Percentiles rank a stretch among this genome's conserved stretches.
Conservation (phyloP, 1,284 basidiomycete genomes). For the Sporisorium iseilematis-ciliati region DNA sequence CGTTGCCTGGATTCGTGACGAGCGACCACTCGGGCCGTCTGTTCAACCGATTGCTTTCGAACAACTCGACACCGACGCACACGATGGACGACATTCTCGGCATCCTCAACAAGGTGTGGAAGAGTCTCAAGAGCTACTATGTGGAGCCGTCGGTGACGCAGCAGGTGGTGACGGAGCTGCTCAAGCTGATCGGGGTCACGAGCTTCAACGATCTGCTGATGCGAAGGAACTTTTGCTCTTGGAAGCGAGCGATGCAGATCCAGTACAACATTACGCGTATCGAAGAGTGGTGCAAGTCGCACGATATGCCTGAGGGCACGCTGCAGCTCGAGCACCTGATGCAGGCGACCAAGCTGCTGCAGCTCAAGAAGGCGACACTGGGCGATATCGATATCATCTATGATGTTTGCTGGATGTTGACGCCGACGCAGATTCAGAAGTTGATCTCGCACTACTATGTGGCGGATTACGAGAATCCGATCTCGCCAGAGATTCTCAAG, state of each 20-base stretch:
- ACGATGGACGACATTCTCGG: constrained; percentile 99
- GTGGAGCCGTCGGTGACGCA: constrained; percentile 98
- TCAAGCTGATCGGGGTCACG: constrained; percentile 95
- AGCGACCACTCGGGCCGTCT: constrained; percentile 91
- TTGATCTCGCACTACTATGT: constrained; percentile 99
- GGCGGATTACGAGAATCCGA: constrained; percentile 85
- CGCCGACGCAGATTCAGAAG: constrained; percentile 98
- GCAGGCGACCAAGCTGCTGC: constrained; percentile 98
- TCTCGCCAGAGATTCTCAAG: constrained; percentile 70
- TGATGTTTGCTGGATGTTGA: constrained; percentile 99
- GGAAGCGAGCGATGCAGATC: constrained; percentile 83
- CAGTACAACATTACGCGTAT: constrained; percentile 76
- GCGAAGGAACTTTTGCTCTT: constrained; percentile 98
- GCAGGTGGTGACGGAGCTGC: constrained; percentile 94
- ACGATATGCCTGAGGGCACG: constrained; percentile 97
- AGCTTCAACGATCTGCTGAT: constrained; percentile 99
- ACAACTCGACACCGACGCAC: constrained; percentile 86
- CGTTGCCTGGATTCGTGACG: constrained; percentile 96
- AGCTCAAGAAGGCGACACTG: constrained; percentile 89
- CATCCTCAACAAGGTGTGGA: constrained; percentile 97
- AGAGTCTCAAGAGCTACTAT: constrained; percentile 97
- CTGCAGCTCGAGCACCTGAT: constrained; percentile 98
- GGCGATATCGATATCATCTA: constrained; percentile 95
- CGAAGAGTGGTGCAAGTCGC: constrained; percentile 79
- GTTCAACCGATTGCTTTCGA: constrained; percentile 86